A percentile compares a stretch with the other conserved stretches of the same genome.
Evolutionary conservation across 176 grass and related monocot species (phyloP).

Genomic region (Chrysopogon serrulatus): DNA sequence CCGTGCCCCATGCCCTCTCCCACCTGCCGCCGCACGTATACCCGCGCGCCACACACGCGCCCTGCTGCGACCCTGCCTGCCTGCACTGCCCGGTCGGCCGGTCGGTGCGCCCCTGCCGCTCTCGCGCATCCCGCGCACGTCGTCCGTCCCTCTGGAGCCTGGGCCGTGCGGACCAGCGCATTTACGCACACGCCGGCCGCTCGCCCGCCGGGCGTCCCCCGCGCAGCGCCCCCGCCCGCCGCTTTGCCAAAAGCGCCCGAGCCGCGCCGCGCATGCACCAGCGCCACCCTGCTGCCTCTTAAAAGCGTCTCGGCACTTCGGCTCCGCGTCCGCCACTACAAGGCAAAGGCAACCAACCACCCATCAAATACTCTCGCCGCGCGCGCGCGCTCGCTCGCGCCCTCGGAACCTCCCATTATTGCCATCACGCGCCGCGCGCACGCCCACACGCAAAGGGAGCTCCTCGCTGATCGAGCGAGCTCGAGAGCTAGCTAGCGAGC

Average conservation of each 20-base stretch:
- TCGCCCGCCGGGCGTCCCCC: background rate
- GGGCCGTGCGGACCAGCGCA: background rate
- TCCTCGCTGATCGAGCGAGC: background rate
- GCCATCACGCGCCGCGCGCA: background rate
- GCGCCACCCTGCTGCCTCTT: background rate
- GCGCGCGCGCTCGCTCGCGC: constrained; percentile 9
- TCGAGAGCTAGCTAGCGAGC: background rate
- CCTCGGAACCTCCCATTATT: constrained; percentile 1
- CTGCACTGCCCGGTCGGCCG: background rate
- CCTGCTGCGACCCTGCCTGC: background rate
- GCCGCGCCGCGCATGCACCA: background rate
- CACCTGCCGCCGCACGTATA: background rate
- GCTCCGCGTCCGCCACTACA: background rate
- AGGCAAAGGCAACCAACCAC: background rate
- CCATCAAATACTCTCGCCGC: constrained; percentile 13
- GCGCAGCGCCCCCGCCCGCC: background rate
- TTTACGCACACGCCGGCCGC: background rate
- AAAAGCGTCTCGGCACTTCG: background rate
- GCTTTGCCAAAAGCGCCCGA: constrained; percentile 31
- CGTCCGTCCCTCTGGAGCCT: background rate
- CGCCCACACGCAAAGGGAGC: background rate
- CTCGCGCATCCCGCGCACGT: background rate
- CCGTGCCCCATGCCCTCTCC: constrained; percentile 25
- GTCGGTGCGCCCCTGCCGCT: background rate
- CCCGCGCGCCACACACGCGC: background rate